Conservation (phyloP, 2,329 filamentous ascomycete genomes). For the Fusarium hostae region DNA sequence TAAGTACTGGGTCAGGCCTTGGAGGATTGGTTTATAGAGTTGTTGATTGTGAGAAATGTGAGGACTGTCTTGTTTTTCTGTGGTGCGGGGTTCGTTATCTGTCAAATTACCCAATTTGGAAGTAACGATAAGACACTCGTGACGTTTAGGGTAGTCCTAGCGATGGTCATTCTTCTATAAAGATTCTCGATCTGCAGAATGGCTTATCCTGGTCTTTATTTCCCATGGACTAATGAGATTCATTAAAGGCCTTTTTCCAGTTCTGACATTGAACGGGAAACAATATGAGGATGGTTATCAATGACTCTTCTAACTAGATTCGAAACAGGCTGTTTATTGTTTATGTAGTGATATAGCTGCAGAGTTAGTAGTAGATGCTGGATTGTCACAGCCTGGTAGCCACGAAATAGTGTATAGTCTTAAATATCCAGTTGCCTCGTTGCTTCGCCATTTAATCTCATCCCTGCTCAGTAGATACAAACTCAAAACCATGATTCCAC, state of each 20-base stretch:
- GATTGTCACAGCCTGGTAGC: rapidly evolving
- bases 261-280: background rate
- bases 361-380: rapidly evolving
- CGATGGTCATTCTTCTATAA: rapidly evolving
- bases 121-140: rapidly evolving
- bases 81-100: background rate
- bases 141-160: background rate
- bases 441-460: background rate
- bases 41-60: background rate
- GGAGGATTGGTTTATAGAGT: rapidly evolving
- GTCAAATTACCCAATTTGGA: background rate
- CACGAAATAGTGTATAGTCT: background rate
- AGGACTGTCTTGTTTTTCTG: rapidly evolving
- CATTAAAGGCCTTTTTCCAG: background rate
- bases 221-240: rapidly evolving
- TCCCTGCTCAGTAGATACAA: too few species aligned
- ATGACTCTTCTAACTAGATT: too few species aligned
- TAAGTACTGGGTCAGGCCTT: background rate
- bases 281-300: rapidly evolving
- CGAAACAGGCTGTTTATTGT: too few species aligned
- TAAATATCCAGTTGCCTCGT: background rate
- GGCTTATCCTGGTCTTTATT: rapidly evolving
- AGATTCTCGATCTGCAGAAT: rapidly evolving
- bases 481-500: background rate
- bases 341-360: too few species aligned